These are phyloP conservation scores for Fusarium sp. DNA, from an alignment of 2,329 filamentous ascomycete species.

Conservation along the genomic window DNA sequence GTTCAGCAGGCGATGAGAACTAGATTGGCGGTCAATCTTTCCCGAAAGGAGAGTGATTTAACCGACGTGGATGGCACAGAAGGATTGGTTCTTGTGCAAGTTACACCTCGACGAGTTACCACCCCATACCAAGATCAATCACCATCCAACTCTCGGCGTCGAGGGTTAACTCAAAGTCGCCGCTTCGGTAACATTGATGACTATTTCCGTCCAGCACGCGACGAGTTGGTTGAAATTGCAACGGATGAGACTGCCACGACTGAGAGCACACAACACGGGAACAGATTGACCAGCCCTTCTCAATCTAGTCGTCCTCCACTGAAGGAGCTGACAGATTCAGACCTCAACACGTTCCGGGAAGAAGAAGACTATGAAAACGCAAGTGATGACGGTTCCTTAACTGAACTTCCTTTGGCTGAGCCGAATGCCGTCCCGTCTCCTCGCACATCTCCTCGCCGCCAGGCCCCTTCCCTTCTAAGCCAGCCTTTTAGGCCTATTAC, in stretches of 20 bases:
- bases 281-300: constrained; percentile 11
- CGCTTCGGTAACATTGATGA: constrained; percentile 49
- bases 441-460: constrained; percentile 17
- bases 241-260: constrained; percentile 53
- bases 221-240: constrained; percentile 52
- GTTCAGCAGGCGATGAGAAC: constrained; percentile 48
- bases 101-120: constrained; percentile 37
- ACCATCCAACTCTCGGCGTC: constrained; percentile 5
- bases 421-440: constrained; percentile 13
- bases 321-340: constrained; percentile 42
- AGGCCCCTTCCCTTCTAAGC: constrained; percentile 6
- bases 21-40: constrained; percentile 51
- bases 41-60: constrained; percentile 49
- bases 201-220: constrained; percentile 49
- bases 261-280: constrained; percentile 21
- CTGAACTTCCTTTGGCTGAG: constrained; percentile 13
- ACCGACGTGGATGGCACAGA: constrained; percentile 48
- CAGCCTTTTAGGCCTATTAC: constrained; percentile 23
- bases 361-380: constrained; percentile 37
- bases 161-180: constrained; percentile 14
- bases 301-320: constrained; percentile 39
- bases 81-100: constrained; percentile 45
- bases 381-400: constrained; percentile 4
- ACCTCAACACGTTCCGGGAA: constrained; percentile 37
- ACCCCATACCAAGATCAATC: constrained; percentile 9